These are phyloP conservation scores for Xylariaceae sp. DNA, from an alignment of 2,329 filamentous ascomycete genomes.

Conservation along the genomic window DNA sequence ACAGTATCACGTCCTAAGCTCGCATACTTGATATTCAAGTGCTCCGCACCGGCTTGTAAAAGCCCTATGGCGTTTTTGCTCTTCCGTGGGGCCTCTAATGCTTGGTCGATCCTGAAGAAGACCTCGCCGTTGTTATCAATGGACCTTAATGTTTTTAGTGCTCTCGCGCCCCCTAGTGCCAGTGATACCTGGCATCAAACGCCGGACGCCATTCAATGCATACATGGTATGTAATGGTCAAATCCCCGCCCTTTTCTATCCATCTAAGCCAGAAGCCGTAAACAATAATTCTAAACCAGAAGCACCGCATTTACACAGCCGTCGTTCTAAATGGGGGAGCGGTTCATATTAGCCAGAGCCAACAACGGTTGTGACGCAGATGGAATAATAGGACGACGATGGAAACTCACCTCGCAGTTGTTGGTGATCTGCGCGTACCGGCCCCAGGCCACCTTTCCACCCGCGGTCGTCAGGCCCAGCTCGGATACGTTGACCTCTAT, in stretches of 20 bases:
- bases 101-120: too few relatives aligned
- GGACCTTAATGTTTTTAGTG: too few relatives aligned
- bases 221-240: background rate
- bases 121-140: too few relatives aligned
- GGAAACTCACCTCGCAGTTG: slow-evolving; percentile 46
- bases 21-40: too few relatives aligned
- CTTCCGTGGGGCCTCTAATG: too few relatives aligned
- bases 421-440: slow-evolving; percentile 44
- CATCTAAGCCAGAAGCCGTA: background rate
- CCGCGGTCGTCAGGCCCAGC: slow-evolving; percentile 85
- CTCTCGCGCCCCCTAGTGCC: background rate
- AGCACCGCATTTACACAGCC: slow-evolving; percentile 48
- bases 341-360: background rate
- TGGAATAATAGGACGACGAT: background rate
- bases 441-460: slow-evolving; percentile 93
- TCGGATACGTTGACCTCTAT: slow-evolving; percentile 90
- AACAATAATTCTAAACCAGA: slow-evolving; percentile 25
- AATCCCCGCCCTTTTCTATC: background rate
- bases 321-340: slow-evolving; percentile 30
- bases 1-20: too few relatives aligned
- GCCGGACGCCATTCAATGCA: slow-evolving; percentile 22
- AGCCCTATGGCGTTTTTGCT: too few relatives aligned
- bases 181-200: slow-evolving; percentile 10
- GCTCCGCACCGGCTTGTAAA: too few relatives aligned
- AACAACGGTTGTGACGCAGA: background rate